These are phyloP conservation scores for Oenanthe javanica DNA, from an alignment of 140 eudicot genomes.

Conservation along the genomic window DNA sequence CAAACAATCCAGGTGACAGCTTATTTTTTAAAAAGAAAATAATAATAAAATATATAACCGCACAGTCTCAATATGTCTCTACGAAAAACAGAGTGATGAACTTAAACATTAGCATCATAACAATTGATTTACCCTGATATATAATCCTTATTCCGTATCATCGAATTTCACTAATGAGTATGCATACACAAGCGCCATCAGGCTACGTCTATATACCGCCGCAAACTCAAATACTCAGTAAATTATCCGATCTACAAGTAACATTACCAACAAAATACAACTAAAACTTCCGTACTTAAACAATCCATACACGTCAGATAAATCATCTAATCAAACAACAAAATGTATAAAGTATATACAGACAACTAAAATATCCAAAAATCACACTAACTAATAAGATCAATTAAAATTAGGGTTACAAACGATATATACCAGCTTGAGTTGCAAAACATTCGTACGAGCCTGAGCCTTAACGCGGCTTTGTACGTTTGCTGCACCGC, in stretches of 20 bases:
- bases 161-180: no score
- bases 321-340: background rate
- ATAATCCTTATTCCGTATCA: background rate
- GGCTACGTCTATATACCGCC: background rate
- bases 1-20: background rate
- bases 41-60: no score
- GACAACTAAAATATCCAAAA: background rate
- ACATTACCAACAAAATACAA: background rate
- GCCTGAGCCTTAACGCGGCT: slow-evolving; percentile 86
- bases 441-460: slow-evolving; percentile 92
- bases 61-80: background rate
- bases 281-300: background rate
- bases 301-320: background rate
- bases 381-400: background rate
- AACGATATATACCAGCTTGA: slow-evolving; percentile 50
- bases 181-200: no score
- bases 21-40: background rate
- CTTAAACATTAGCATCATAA: background rate
- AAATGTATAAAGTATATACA: background rate
- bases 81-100: background rate
- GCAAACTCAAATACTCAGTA: background rate
- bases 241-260: background rate
- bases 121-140: background rate
- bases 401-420: background rate
- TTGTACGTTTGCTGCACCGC: slow-evolving; percentile 46